Base-by-base conservation (phyloP, 73 alveolate genomes). In the Symbiodinium pilosum region DNA sequence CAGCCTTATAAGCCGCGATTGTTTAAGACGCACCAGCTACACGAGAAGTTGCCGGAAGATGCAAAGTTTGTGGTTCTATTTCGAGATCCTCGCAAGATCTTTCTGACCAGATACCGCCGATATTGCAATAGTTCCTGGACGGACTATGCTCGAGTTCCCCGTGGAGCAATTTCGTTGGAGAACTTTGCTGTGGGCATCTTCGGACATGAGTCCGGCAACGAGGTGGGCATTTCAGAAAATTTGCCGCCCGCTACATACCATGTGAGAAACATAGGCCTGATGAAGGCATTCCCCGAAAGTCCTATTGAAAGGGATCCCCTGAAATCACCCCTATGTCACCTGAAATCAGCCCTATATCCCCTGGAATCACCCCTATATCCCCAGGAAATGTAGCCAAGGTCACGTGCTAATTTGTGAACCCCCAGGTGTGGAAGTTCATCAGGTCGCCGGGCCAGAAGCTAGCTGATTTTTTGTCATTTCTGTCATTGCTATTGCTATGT, bases 101-200 rank as follows among this genome's bases (percentile, higher is more conserved):
- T 91, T 30, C 39, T 56, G 96, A 91, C 96, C 28, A 68, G 96
- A 34, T 91, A 91, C 96, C 96, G 75, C 14, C 96, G 96, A 40
- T 91, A 42, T 88, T 91, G 96, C 87, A 91, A 91, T 88, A 91
- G 96, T 52, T 68, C 81, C 96, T 91, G 96, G 96, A 91, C 96
- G 7, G 68, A 43, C 32, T 91, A 91, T 43, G 96, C 96, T 16
- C 51, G 59, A 11, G 83, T 91, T 34, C 77, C 73, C 30, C 52
- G 51, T 0, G 96, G 54, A 8, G 44, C 42, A 32, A 91, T 91
- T 44, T n/a, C 96, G 9, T 41, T 38, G 87, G 96, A 91, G 43
- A 43, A 38, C 30, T 91, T 59, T 71, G 96, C 96, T 0, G 71
- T 69, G 40, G 96, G 96, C 40, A 91, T 91, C 88, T 91, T 91